Conservation (phyloP, 2,329 filamentous ascomycete species). For the Fusarium zealandicum region DNA sequence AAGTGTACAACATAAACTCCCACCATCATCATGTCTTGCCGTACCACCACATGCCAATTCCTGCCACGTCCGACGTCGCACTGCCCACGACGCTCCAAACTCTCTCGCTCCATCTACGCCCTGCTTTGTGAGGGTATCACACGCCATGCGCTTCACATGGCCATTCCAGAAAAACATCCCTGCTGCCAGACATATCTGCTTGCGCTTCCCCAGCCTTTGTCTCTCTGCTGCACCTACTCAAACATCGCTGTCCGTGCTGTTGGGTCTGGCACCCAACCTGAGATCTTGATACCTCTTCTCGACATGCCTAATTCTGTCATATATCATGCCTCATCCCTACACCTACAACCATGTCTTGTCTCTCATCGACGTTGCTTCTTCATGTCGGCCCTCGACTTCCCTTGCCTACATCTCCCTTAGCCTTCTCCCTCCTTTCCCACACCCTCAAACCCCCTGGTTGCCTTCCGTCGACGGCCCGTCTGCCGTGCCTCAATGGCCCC, state of each 20-base stretch:
- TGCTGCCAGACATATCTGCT: conserved; percentile 18
- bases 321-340: conserved; percentile 29
- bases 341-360: conserved; percentile 29
- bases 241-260: conserved; percentile 20
- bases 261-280: conserved; percentile 28
- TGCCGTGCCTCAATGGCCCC: conserved; percentile 38
- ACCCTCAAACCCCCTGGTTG: conserved; percentile 28
- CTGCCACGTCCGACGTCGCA: conserved; percentile 38
- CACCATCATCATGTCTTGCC: conserved; percentile 20
- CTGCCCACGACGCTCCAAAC: conserved; percentile 21
- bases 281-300: conserved; percentile 20
- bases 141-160: conserved; percentile 35
- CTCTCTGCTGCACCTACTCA: conserved; percentile 11
- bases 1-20: conserved; percentile 40
- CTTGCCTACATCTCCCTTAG: conserved; percentile 28
- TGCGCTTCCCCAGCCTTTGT: conserved; percentile 23
- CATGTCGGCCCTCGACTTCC: conserved; percentile 26
- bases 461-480: conserved; percentile 38
- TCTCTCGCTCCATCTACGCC: conserved; percentile 29
- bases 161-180: conserved; percentile 18
- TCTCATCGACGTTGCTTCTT: conserved; percentile 43
- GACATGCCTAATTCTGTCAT: conserved; percentile 21
- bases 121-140: conserved; percentile 30
- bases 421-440: conserved; percentile 31
- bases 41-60: conserved; percentile 32